Evolutionary conservation across 495 filamentous ascomycete species (phyloP), one percentile per base, ranked within the genome.

Genomic region (Hyphodiscus hymeniophilus): DNA sequence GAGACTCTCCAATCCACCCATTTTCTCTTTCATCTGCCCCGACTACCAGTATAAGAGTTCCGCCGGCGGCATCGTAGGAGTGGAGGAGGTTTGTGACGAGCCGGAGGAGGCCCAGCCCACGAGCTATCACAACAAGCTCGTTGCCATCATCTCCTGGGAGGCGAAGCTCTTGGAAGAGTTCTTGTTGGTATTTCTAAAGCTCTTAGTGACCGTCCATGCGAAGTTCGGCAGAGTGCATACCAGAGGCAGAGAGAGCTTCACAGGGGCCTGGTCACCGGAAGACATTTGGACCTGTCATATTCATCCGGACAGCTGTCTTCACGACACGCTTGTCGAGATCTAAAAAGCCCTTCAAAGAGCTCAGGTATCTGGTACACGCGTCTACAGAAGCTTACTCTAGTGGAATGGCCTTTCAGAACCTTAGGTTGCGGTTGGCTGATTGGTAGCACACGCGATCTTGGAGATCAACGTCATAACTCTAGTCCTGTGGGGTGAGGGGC

Each of bases 11-110:
- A 50, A 94, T 85, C 88, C 88, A 92, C 20, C 81, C 82, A 79
- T 95, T 95, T 60, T 98, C 92, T 46, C 87, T 77, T 23, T 96
- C 88, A 50, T 91, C 84, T 22, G 94, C 89, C n/a, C 87, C 87
- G 30, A 97, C 79, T 34, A 98, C 63, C 48, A 98, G 67, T 23
- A 97, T 80, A 36, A 98, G 63, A 62, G 95, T 96, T 64, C 90
- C 90, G 4, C 94, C 92, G 6, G 89, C 88, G 2, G 88, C 91
- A 73, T 98, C 92, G 66, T 95, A 95, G 17, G 89, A 88, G 63
- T 98, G 94, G 28, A 98, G 79, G 7, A 98, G 77, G 61, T 96
- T 97, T 13, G 89, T 94, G 50, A 95, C 77, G 15, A 97, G 70
- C 40, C 87, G 87, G 45, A 96, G 76, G 15, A 97, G 81, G 44